Evolutionary conservation across 306 rosid species (phyloP).

Genomic region (Gleditsia sinensis): DNA sequence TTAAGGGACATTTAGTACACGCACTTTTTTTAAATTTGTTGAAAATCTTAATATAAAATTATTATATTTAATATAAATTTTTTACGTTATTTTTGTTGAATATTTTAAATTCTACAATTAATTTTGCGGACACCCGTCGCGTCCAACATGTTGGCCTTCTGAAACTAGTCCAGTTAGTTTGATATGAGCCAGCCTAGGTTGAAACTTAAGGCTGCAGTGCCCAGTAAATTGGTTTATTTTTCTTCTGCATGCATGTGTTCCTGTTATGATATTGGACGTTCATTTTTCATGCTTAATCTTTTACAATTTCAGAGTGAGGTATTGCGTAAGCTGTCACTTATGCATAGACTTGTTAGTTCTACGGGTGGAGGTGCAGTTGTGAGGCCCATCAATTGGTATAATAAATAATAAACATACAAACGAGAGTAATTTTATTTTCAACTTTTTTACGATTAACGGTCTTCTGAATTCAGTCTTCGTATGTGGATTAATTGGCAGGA

Average conservation of each 20-base stretch:
- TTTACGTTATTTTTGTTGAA: no score
- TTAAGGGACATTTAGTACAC: background rate
- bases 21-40: no score
- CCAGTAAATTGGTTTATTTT: no score
- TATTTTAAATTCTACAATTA: no score
- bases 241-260: no score
- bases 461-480: constrained; percentile 23
- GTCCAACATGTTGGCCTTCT: background rate
- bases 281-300: constrained; percentile 25
- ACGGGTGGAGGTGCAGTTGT: constrained; percentile 96
- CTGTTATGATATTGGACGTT: constrained; percentile 20
- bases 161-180: background rate
- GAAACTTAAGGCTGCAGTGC: background rate
- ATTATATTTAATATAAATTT: no score
- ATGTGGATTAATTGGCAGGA: constrained; percentile 61
- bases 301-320: constrained; percentile 68
- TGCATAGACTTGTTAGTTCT: constrained; percentile 70
- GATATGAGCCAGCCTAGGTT: background rate
- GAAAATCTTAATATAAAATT: no score
- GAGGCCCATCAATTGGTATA: constrained; percentile 90
- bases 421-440: constrained; percentile 7
- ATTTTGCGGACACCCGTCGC: background rate
- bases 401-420: constrained; percentile 17
- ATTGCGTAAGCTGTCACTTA: constrained; percentile 64
- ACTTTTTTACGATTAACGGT: background rate